Percentiles rank a stretch among this genome's conserved stretches.
phyloP scores from a whole-genome alignment of 768 basidiomycete genomes.

The Tremella mesenterica region DNA sequence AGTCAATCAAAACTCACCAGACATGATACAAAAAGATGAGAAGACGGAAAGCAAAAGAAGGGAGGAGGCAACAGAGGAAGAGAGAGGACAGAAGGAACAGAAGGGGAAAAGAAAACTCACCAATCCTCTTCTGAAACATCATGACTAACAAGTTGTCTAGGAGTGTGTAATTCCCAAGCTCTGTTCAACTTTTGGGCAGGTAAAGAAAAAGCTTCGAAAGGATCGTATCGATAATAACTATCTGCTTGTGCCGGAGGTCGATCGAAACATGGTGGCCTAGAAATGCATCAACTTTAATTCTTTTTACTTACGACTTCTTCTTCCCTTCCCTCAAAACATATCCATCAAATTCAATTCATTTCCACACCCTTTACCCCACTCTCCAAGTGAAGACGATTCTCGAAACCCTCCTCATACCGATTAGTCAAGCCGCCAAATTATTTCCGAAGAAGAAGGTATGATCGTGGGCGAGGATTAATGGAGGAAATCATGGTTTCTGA shows the following conservation, averaged over 20 bases:
- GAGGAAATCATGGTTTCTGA: neutral
- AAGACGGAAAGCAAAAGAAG: neutral
- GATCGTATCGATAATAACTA: slow-evolving; percentile 28
- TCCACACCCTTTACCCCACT: no score
- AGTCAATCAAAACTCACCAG: neutral
- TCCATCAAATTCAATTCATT: no score
- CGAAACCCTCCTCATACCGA: no score
- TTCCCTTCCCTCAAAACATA: neutral
- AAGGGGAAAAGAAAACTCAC: slow-evolving; percentile 12
- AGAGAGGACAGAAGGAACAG: neutral
- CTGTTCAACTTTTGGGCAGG: slow-evolving; percentile 24
- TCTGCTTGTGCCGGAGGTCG: slow-evolving; percentile 30
- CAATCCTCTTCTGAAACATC: slow-evolving; percentile 35
- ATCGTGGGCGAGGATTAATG: no score
- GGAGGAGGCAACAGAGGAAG: neutral
- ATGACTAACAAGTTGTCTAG: slow-evolving; percentile 28
- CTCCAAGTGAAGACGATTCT: no score
- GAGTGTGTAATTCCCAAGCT: slow-evolving; percentile 29
- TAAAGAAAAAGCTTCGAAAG: slow-evolving; percentile 31
- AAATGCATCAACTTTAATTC: neutral
- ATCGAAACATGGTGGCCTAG: slow-evolving; percentile 34
- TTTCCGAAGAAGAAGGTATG: no score
- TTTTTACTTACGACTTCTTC: neutral
- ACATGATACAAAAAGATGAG: neutral
- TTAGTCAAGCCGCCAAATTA: no score